Conservation (phyloP, 176 grass and related monocot species). For the Melocanna baccifera region DNA sequence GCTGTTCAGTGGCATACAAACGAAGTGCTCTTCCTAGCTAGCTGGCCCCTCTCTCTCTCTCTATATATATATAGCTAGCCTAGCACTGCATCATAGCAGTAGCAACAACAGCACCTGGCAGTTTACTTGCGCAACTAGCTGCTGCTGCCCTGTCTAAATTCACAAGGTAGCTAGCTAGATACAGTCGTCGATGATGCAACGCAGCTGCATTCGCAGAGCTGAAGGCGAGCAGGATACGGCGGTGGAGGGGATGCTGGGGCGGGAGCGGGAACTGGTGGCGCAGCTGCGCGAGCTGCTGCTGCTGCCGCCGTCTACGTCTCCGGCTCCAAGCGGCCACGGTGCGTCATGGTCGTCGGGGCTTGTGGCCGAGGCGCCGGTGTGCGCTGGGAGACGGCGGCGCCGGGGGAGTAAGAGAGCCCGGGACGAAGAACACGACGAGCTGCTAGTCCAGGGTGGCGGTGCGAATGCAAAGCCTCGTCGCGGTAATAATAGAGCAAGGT, state of each 20-base stretch:
- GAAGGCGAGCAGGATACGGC: not conserved
- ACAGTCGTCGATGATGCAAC: not conserved
- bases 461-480: not conserved
- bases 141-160: too few relatives aligned
- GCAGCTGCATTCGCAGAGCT: not conserved
- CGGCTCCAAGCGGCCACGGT: not conserved
- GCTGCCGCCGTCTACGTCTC: not conserved
- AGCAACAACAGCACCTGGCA: too few relatives aligned
- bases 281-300: conserved; percentile 22
- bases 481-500: not conserved
- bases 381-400: not conserved
- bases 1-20: too few relatives aligned
- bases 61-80: too few relatives aligned
- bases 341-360: not conserved
- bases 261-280: conserved; percentile 31
- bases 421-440: not conserved
- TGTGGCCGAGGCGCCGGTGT: not conserved
- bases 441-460: fast-evolving
- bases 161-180: too few relatives aligned
- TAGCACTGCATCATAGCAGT: too few relatives aligned
- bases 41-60: too few relatives aligned
- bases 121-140: too few relatives aligned
- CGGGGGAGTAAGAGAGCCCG: conserved; percentile 1
- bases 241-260: not conserved
- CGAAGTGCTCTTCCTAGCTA: too few relatives aligned